These are phyloP conservation scores for Fusarium sp. DNA, from an alignment of 2,329 filamentous ascomycete species.

Conservation along the genomic window DNA sequence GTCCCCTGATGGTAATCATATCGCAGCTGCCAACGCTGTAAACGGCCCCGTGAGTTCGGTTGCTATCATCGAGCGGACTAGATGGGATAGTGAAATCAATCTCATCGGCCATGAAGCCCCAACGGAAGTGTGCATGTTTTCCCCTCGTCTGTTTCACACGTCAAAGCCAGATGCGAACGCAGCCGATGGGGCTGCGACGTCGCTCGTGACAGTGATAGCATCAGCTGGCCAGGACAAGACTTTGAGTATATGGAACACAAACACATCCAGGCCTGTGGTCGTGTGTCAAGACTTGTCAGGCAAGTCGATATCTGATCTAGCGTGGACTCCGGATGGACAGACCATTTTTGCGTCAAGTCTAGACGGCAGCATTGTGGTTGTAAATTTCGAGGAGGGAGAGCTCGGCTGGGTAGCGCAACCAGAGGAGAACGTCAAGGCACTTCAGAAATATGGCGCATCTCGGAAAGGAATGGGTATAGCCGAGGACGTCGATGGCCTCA, in stretches of 20 bases:
- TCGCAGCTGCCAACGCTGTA: conserved; percentile 94
- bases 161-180: conserved; percentile 67
- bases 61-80: conserved; percentile 89
- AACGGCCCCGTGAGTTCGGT: conserved; percentile 98
- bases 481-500: conserved; percentile 88
- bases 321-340: conserved; percentile 92
- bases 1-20: conserved; percentile 97
- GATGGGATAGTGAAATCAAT: conserved; percentile 97
- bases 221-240: conserved; percentile 98
- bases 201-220: conserved; percentile 88
- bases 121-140: conserved; percentile 97
- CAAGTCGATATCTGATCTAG: conserved; percentile 92
- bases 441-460: conserved; percentile 91
- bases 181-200: conserved; percentile 52
- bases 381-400: conserved; percentile 85
- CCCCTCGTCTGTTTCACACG: conserved; percentile 85
- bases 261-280: conserved; percentile 87
- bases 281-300: conserved; percentile 87
- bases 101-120: conserved; percentile 96
- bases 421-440: conserved; percentile 89
- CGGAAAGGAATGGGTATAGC: conserved; percentile 89
- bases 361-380: conserved; percentile 85
- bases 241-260: conserved; percentile 96
- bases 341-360: conserved; percentile 86
- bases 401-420: conserved; percentile 86